These are phyloP conservation scores for Auriscalpium vulgare DNA, from an alignment of 768 basidiomycete genomes.

Conservation along the genomic window DNA sequence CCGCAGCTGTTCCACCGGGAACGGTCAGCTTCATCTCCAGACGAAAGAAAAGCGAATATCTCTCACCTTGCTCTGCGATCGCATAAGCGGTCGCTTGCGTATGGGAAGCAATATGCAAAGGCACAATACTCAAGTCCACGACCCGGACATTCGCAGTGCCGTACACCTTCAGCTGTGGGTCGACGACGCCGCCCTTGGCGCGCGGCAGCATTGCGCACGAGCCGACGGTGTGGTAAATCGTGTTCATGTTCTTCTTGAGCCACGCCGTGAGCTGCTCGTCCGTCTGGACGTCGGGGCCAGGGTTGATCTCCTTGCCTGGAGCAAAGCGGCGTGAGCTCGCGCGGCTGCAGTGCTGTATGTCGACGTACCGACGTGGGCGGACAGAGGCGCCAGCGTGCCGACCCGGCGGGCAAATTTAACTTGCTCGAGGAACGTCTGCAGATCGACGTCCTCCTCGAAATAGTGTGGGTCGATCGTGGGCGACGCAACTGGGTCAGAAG, in stretches of 20 bases:
- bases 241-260: constrained; percentile 16
- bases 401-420: constrained; percentile 23
- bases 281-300: constrained; percentile 21
- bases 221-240: constrained; percentile 25
- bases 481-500: constrained; percentile 20
- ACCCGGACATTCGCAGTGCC: constrained; percentile 41
- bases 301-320: constrained; percentile 8
- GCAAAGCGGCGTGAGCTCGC: not conserved
- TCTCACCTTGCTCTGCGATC: constrained; percentile 23
- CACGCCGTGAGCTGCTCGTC: constrained; percentile 23
- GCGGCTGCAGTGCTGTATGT: not conserved
- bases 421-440: constrained; percentile 22
- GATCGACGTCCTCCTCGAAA: constrained; percentile 24
- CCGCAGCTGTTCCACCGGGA: constrained; percentile 14
- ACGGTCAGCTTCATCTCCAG: not conserved
- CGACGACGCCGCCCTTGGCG: constrained; percentile 32
- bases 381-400: constrained; percentile 17
- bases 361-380: constrained; percentile 17
- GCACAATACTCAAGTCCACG: constrained; percentile 36
- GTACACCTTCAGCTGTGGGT: constrained; percentile 26
- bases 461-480: constrained; percentile 26
- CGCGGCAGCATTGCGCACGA: constrained; percentile 34
- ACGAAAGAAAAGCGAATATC: not conserved
- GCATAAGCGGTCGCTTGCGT: constrained; percentile 23
- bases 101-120: constrained; percentile 32